These are phyloP conservation scores for Salix caprea DNA, from an alignment of 345 rosid genomes.

Conservation along the genomic window DNA sequence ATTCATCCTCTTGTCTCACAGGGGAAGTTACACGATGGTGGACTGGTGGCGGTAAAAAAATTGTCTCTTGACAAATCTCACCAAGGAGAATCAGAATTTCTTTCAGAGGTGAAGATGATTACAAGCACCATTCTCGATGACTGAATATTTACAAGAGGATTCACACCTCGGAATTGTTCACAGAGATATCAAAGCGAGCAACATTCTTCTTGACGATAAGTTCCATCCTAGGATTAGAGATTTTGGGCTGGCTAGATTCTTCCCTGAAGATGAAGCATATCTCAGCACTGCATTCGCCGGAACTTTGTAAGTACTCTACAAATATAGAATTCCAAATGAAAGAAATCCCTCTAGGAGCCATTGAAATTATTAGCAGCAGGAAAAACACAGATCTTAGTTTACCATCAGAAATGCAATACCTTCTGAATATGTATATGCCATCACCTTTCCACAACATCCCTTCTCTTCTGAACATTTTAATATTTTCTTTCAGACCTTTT, in stretches of 20 bases:
- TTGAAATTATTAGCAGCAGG: conserved; percentile 58
- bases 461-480: not conserved
- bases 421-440: conserved; percentile 54
- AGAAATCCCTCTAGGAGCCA: not conserved
- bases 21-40: conserved; percentile 58
- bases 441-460: not conserved
- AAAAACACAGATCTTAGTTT: conserved; percentile 54
- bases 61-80: conserved; percentile 51
- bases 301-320: conserved; percentile 45
- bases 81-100: conserved; percentile 66
- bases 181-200: conserved; percentile 75
- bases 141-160: conserved; percentile 64
- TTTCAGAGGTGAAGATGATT: conserved; percentile 66
- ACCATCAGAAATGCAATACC: conserved; percentile 62
- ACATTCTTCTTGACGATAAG: conserved; percentile 66
- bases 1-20: conserved; percentile 10
- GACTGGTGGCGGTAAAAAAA: conserved; percentile 48
- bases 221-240: conserved; percentile 65
- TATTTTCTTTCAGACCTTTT: not conserved
- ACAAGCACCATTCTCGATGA: conserved; percentile 59
- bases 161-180: conserved; percentile 56
- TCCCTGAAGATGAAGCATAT: conserved; percentile 66
- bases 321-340: not conserved
- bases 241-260: conserved; percentile 69
- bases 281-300: conserved; percentile 68